Evolutionary conservation across 73 alveolate species (phyloP).

Genomic region (Tetrahymena thermophila): DNA sequence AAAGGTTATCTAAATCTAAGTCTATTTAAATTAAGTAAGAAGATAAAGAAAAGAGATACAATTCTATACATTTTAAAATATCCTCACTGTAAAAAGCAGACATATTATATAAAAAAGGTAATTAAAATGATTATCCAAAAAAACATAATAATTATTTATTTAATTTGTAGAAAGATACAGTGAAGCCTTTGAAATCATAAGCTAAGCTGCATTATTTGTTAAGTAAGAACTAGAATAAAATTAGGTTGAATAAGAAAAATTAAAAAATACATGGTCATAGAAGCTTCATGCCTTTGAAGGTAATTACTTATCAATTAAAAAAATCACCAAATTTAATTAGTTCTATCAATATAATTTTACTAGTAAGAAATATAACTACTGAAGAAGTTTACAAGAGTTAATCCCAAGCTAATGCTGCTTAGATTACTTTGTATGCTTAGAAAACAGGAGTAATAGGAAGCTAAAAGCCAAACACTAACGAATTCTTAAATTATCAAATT

Average conservation of each 20-base stretch:
- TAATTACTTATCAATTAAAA: not conserved
- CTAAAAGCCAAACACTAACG: slow-evolving; percentile 49
- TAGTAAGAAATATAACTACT: not conserved
- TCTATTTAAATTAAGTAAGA: not conserved
- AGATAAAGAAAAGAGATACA: not conserved
- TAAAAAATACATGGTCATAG: not conserved
- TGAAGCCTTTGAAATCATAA: slow-evolving; percentile 37
- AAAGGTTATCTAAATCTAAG: not conserved
- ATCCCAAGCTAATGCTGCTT: not conserved
- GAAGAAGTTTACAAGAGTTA: not conserved
- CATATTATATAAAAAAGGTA: not conserved
- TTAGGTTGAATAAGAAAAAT: not conserved
- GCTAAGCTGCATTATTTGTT: slow-evolving; percentile 32
- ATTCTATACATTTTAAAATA: not conserved
- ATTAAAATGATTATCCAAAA: not conserved
- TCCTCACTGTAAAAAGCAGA: not conserved
- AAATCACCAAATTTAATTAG: not conserved
- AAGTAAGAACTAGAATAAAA: slow-evolving; percentile 13
- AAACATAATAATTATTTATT: not conserved
- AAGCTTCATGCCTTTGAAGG: not conserved
- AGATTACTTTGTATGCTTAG: slow-evolving; percentile 21
- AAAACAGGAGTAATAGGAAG: slow-evolving; percentile 31
- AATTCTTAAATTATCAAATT: slow-evolving; percentile 39
- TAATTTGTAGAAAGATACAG: slow-evolving; percentile 12
- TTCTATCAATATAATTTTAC: not conserved